A percentile compares a stretch with the other conserved stretches of the same genome.
Conservation (phyloP, 2,329 filamentous ascomycete genomes). For the Aspergillus sergii region DNA sequence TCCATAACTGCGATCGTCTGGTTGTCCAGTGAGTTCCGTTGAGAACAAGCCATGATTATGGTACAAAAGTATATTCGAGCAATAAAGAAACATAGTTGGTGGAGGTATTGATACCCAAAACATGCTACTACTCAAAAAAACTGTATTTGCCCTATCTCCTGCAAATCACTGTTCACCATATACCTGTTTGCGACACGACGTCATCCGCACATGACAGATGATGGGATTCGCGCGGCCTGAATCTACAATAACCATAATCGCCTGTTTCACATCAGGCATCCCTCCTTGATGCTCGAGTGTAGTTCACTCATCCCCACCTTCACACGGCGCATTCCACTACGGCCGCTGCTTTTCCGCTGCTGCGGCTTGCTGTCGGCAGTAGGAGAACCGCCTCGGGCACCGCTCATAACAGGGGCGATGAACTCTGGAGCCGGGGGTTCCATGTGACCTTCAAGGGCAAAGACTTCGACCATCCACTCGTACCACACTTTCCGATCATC, state of each 20-base stretch:
- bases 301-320: conserved; percentile 49
- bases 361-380: conserved; percentile 23
- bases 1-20: background rate
- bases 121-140: background rate
- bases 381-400: conserved; percentile 30
- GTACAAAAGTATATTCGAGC: background rate
- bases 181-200: background rate
- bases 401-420: conserved; percentile 33
- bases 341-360: conserved; percentile 15
- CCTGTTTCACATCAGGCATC: conserved; percentile 49
- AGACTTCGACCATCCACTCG: conserved; percentile 94
- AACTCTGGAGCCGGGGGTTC: conserved; percentile 17
- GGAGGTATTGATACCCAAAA: conserved; percentile 1
- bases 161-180: background rate
- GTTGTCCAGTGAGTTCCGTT: background rate
- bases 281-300: conserved; percentile 53
- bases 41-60: background rate
- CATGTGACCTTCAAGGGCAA: conserved; percentile 44
- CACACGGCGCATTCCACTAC: conserved; percentile 29
- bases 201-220: background rate
- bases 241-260: background rate
- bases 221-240: background rate
- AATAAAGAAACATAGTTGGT: background rate
- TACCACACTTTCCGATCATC: conserved; percentile 98
- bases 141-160: background rate